Evolutionary conservation across 2,329 filamentous ascomycete genomes (phyloP).

Genomic region (Aphanoascus verrucosus): DNA sequence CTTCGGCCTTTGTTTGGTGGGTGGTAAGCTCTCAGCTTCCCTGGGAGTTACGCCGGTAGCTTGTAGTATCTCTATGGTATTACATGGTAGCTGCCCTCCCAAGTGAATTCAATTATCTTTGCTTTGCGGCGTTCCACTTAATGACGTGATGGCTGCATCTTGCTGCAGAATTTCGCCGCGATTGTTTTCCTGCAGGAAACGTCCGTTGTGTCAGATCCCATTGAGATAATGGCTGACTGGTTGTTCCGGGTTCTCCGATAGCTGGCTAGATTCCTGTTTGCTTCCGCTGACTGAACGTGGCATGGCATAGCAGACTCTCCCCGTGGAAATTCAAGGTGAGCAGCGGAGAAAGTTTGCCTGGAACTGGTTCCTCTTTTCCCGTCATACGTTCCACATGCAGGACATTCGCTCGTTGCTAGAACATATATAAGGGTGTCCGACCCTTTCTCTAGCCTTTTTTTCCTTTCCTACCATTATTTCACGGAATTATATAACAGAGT

Average conservation of each 20-base stretch:
- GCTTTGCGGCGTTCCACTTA: not conserved
- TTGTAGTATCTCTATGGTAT: too few relatives aligned
- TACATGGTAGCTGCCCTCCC: too few relatives aligned
- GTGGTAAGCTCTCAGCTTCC: too few relatives aligned
- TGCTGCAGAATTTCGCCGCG: conserved; percentile 2
- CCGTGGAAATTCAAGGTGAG: not conserved
- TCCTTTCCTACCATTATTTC: not conserved
- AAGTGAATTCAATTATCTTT: not conserved
- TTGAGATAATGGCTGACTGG: not conserved
- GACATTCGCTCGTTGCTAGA: not conserved
- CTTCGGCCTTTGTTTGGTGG: not conserved
- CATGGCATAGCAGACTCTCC: not conserved
- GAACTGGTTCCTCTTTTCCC: conserved; percentile 2
- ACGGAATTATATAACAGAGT: not conserved
- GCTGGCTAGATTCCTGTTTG: conserved; percentile 2
- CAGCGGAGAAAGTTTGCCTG: not conserved
- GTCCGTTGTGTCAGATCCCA: not conserved
- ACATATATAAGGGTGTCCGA: not conserved
- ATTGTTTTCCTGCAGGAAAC: not conserved
- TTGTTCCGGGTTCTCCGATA: conserved; percentile 1
- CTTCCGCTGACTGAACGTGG: not conserved
- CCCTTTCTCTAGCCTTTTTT: not conserved
- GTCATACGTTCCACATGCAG: conserved; percentile 3
- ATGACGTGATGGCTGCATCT: conserved; percentile 8
- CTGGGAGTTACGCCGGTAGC: too few relatives aligned